Percentiles rank a stretch among this genome's conserved stretches.
Evolutionary conservation across 306 rosid species (phyloP).

Genomic region (Quercus berberidifolia): DNA sequence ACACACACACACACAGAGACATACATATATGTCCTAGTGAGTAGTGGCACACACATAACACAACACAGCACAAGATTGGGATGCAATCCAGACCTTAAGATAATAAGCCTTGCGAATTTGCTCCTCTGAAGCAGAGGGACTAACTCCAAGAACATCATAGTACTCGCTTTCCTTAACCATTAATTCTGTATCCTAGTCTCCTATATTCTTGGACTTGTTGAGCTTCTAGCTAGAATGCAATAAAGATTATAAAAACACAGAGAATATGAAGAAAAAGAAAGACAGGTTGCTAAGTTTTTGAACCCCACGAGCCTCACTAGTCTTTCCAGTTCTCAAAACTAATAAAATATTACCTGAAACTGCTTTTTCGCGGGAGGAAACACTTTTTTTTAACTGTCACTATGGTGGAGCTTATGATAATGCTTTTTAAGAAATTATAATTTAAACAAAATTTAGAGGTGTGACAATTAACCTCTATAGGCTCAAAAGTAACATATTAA

Average conservation of each 20-base stretch:
- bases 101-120: constrained; percentile 93
- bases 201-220: neutral
- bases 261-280: constrained; percentile 3
- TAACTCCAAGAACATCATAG: constrained; percentile 71
- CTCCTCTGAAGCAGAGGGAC: constrained; percentile 66
- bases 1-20: too few relatives aligned
- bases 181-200: neutral
- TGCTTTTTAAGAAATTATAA: neutral
- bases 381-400: constrained; percentile 43
- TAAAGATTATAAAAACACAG: neutral
- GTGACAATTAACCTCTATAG: too few relatives aligned
- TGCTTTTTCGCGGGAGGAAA: constrained; percentile 68
- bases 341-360: constrained; percentile 42
- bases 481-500: too few relatives aligned
- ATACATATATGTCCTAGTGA: neutral
- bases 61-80: neutral
- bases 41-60: too few relatives aligned
- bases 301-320: constrained; percentile 31
- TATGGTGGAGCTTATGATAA: constrained; percentile 26
- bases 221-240: neutral
- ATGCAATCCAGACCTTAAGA: constrained; percentile 49
- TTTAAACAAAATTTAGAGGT: too few relatives aligned
- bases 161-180: constrained; percentile 87
- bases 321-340: constrained; percentile 60
- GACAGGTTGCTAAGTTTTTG: neutral